These are phyloP conservation scores for Kwoniella pini DNA, from an alignment of 768 basidiomycete genomes.

Conservation along the genomic window DNA sequence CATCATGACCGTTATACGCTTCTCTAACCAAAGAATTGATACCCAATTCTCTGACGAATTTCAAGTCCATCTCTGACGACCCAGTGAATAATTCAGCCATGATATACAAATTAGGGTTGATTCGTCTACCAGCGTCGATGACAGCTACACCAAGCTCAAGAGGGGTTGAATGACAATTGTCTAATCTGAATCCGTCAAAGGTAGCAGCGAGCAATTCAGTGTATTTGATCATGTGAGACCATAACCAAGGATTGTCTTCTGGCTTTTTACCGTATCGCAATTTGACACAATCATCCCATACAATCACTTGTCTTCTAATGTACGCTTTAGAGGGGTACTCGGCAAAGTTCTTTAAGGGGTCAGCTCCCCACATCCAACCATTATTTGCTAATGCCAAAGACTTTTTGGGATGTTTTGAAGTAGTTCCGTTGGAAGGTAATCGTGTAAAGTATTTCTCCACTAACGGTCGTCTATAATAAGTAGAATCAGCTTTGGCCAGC, in stretches of 20 bases:
- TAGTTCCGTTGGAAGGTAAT: conserved; percentile 59
- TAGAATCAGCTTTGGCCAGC: background rate
- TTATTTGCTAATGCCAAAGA: conserved; percentile 90
- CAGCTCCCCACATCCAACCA: conserved; percentile 98
- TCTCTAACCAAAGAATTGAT: conserved; percentile 93
- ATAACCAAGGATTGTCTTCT: conserved; percentile 86
- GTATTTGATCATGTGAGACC: conserved; percentile 86
- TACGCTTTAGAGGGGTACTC: conserved; percentile 89
- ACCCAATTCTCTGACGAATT: conserved; percentile 88
- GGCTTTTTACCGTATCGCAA: conserved; percentile 84
- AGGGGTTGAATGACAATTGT: conserved; percentile 98
- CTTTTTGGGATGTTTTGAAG: conserved; percentile 58
- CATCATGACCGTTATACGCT: conserved; percentile 77
- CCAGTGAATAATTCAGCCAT: conserved; percentile 98
- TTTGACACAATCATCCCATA: conserved; percentile 98
- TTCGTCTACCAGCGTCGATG: conserved; percentile 84
- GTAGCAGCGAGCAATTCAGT: conserved; percentile 73
- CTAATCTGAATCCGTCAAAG: conserved; percentile 96
- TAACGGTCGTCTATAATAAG: conserved; percentile 66
- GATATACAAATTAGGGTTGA: conserved; percentile 90
- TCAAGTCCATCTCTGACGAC: conserved; percentile 84
- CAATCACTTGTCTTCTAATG: conserved; percentile 91
- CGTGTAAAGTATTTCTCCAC: conserved; percentile 93
- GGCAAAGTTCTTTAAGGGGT: conserved; percentile 93
- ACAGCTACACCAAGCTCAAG: conserved; percentile 92